Percentiles rank a stretch among this genome's conserved stretches.
phyloP scores from a whole-genome alignment of 139 green algal species.

The Coelastrella sp. region DNA sequence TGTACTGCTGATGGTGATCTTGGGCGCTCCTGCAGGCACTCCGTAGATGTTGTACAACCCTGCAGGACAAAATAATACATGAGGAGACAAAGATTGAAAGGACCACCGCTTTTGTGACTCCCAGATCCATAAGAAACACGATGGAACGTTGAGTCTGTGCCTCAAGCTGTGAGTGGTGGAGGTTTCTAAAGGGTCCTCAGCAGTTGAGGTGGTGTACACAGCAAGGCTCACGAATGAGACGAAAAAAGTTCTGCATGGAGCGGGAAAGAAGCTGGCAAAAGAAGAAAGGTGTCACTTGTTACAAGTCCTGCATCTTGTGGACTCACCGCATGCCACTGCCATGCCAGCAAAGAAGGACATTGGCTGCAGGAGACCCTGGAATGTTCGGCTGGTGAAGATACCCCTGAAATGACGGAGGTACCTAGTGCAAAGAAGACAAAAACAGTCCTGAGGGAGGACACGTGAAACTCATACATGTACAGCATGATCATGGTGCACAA shows the following conservation, averaged over 20 bases:
- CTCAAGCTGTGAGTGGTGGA: no score
- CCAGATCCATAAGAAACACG: no score
- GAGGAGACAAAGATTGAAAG: no score
- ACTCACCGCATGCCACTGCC: constrained; percentile 16
- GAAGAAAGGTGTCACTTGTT: no score
- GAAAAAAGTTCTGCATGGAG: no score
- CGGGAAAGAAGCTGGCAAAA: no score
- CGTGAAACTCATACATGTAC: not conserved
- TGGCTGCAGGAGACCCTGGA: constrained; percentile 30
- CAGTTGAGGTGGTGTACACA: no score
- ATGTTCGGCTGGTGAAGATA: constrained; percentile 40
- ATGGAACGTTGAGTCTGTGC: no score
- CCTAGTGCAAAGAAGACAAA: not conserved
- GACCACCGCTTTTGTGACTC: no score
- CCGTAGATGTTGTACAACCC: constrained; percentile 9
- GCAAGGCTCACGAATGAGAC: no score
- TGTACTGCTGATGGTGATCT: constrained; percentile 7
- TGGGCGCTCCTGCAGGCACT: not conserved
- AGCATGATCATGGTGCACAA: not conserved
- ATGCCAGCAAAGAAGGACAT: constrained; percentile 30
- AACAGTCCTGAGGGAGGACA: not conserved
- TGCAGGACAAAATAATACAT: not conserved
- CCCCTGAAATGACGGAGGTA: constrained; percentile 39
- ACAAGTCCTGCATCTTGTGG: not conserved
- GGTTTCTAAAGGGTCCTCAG: no score